Evolutionary conservation across 768 basidiomycete genomes (phyloP), one percentile per base, ranked within the genome.

Genomic region (Termitomyces sp.): DNA sequence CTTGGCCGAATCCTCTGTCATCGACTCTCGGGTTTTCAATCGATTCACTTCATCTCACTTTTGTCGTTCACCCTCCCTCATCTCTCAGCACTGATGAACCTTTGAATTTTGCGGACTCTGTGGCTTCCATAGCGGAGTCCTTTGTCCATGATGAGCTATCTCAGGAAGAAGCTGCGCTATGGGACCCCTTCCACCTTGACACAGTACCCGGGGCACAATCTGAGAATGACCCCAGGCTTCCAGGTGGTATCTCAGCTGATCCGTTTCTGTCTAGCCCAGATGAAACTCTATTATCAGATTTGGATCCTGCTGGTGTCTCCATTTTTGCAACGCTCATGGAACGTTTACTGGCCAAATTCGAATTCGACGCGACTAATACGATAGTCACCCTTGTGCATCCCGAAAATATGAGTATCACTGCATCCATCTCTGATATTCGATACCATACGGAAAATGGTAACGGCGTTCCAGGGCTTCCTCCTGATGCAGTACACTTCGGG

Each of bases 101-200:
- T 47, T 58, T 68, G 38, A 79, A 85, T 64, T 77, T 95, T 14
- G 74, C 90, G 4, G 82, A 85, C 45, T 93, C 93, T 22, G 83
- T 90, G 30, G 78, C 76, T 40, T 83, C 82, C 12, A 80, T 85
- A 24, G 87, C 91, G 0, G 65, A 92, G 61, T 84, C 87, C 3
- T 98, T 98, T 70, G 75, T 96, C 24, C 88, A 94, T 45, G 79
- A 90, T 59, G 91, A 94, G 64, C 74, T 97, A 48, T 78, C 84
- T 7, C 74, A 75, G 58, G 92, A 96, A 65, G 89, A 85, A 62
- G 82, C 80, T 7, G 74, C 80, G 32, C 75, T 95, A 21, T 80
- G 84, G 62, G 77, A 84, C 56, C 91, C 91, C 1, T 69, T 93
- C 45, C 81, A 81, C 62, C 68, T 79, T 59, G 75, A 78, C 34